phyloP scores from a whole-genome alignment of 768 basidiomycete species.

The Pulveroboletus sp. region DNA sequence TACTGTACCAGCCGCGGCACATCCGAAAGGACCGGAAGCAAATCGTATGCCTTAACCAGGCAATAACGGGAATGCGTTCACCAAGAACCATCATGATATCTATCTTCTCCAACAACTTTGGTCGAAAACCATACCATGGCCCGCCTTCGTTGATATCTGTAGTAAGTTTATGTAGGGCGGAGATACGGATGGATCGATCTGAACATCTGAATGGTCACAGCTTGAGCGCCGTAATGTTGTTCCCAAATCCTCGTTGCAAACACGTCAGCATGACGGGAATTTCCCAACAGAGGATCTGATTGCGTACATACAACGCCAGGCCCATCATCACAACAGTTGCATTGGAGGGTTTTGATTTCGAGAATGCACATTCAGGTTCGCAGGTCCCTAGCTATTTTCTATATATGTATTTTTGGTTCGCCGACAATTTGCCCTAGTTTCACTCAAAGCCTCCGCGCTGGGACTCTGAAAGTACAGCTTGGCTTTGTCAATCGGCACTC shows the following conservation, averaged over 20 bases:
- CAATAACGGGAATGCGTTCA: conserved; percentile 1
- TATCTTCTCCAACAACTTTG: conserved; percentile 6
- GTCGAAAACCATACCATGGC: not conserved
- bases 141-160: conserved; percentile 6
- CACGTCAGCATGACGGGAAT: conserved; percentile 28
- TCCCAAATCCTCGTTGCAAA: conserved; percentile 25
- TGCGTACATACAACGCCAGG: conserved; percentile 30
- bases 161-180: conserved; percentile 19
- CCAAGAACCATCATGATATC: not conserved
- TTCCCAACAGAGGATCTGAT: conserved; percentile 19
- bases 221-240: conserved; percentile 25
- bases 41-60: conserved; percentile 19
- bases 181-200: conserved; percentile 17
- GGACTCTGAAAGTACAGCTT: conserved; percentile 9
- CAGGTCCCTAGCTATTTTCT: conserved; percentile 6
- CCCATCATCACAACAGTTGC: conserved; percentile 13
- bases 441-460: conserved; percentile 13
- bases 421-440: conserved; percentile 11
- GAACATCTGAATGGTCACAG: not conserved
- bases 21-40: conserved; percentile 22
- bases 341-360: conserved; percentile 26
- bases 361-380: conserved; percentile 27
- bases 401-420: conserved; percentile 6
- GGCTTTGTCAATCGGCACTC: conserved; percentile 12
- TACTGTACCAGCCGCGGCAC: conserved; percentile 9